Conservation (phyloP, 768 basidiomycete species). For the Harrya chromipes region DNA sequence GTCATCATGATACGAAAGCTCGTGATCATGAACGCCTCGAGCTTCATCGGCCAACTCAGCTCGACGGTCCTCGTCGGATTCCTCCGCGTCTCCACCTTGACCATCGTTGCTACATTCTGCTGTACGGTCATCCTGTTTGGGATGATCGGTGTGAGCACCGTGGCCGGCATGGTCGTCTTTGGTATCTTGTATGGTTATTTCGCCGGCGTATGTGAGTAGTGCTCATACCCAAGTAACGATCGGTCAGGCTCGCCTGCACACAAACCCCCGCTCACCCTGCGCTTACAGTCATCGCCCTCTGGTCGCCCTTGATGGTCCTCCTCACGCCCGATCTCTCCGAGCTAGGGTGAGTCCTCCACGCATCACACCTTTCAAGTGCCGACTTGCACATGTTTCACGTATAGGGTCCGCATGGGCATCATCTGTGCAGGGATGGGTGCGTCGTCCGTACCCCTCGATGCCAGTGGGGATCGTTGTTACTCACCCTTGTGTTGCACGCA, state of each 20-base stretch:
- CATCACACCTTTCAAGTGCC: neutral
- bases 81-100: constrained; percentile 40
- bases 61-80: constrained; percentile 44
- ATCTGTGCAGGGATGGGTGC: constrained; percentile 47
- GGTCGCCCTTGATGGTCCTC: constrained; percentile 43
- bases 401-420: constrained; percentile 45
- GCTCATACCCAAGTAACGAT: neutral
- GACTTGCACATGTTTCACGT: too few species aligned
- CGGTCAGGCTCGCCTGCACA: neutral
- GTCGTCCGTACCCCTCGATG: neutral
- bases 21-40: constrained; percentile 54
- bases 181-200: constrained; percentile 51
- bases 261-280: neutral
- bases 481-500: neutral
- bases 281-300: constrained; percentile 35
- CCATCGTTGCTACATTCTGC: constrained; percentile 36
- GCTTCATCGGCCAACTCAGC: constrained; percentile 51
- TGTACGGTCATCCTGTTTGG: constrained; percentile 43
- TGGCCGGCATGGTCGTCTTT: constrained; percentile 40
- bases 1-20: constrained; percentile 33
- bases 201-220: constrained; percentile 42
- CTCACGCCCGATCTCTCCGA: constrained; percentile 48
- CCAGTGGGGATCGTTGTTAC: too few species aligned
- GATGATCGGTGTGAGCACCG: constrained; percentile 42
- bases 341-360: constrained; percentile 39